These are phyloP conservation scores for Pleurotus eryngii DNA, from an alignment of 768 basidiomycete genomes.

Conservation along the genomic window DNA sequence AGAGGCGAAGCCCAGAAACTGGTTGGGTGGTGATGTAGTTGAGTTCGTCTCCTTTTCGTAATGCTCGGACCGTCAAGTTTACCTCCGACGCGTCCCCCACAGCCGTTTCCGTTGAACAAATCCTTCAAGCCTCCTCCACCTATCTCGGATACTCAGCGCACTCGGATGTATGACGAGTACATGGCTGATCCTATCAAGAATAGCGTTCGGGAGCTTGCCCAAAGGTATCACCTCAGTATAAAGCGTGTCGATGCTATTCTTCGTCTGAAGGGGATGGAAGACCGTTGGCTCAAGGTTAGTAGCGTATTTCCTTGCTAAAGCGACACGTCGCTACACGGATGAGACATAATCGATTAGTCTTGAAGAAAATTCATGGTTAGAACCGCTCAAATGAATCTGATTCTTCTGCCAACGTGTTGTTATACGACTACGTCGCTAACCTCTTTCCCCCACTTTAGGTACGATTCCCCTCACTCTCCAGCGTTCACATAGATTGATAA, in stretches of 20 bases:
- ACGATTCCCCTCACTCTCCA: too few relatives aligned
- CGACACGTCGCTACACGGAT: slow-evolving; percentile 30
- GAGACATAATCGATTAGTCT: slow-evolving; percentile 93
- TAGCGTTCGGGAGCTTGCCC: slow-evolving; percentile 58
- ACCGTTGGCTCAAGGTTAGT: slow-evolving; percentile 68
- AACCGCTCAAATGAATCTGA: slow-evolving; percentile 23
- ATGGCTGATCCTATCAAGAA: slow-evolving; percentile 55
- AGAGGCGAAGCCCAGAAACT: slow-evolving; percentile 50
- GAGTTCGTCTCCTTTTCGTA: slow-evolving; percentile 30
- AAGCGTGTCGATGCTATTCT: slow-evolving; percentile 83
- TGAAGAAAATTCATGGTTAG: slow-evolving; percentile 83
- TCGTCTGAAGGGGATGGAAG: slow-evolving; percentile 76
- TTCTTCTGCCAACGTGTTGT: slow-evolving; percentile 9
- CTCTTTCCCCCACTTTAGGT: too few relatives aligned
- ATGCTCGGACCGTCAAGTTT: neutral
- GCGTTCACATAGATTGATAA: too few relatives aligned
- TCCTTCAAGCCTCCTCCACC: slow-evolving; percentile 81
- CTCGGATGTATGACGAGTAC: slow-evolving; percentile 57
- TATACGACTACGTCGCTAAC: too few relatives aligned
- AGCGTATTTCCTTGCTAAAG: slow-evolving; percentile 12
- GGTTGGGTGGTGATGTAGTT: slow-evolving; percentile 60
- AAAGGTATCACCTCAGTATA: slow-evolving; percentile 61
- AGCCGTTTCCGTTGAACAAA: slow-evolving; percentile 88
- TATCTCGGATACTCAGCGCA: slow-evolving; percentile 58
- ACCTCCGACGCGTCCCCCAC: slow-evolving; percentile 9